Evolutionary conservation across 495 filamentous ascomycete genomes (phyloP), one percentile per base, ranked within the genome.

Genomic region (Corynascus novoguineensis): DNA sequence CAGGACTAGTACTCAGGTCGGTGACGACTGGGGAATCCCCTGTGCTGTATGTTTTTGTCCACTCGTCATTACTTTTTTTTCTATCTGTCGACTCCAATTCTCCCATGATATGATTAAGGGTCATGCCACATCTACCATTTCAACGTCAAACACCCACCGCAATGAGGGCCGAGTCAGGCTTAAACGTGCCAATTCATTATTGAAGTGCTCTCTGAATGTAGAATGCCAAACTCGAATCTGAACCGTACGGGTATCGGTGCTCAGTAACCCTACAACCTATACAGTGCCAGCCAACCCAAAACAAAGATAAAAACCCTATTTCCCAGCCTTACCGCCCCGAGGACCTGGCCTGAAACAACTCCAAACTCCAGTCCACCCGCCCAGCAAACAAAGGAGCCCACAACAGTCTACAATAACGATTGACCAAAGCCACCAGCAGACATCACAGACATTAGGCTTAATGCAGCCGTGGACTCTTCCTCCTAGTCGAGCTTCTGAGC

Each of bases 381-480:
- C 14, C 19, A 22, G 5, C 27, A 50, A 38, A 38, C 34, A 1
- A 25, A 25, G 25, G 12, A 25, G 40, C 17, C 31, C 41, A 5
- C 8, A 2, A 12, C 31, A 5, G 17, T 22, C 28, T 5, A 27
- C 40, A 34, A n/a, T n/a, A n/a, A 32, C 51, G 6, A 19, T 12
- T 4, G 4, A 54, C 27, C 31, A 10, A 3, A 12, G n/a, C n/a
- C n/a, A n/a, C n/a, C 29, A 37, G 31, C 44, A 31, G 41, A 17
- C 28, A 10, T 24, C 3, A 42, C 3, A 53, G 29, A 2, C 1
- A 14, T 15, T 42, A 31, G 2, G 32, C 14, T 14, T 19, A 76
- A 19, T 69, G 61, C 56, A 78, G 57, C 61, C 78, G 63, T 7
- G 79, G 79, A 63, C 78, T 82, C 69, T 80, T 78, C 66, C 78